Percentiles rank a stretch among this genome's conserved stretches.
Conservation (phyloP, 2,329 filamentous ascomycete genomes). For the Arthrinium phaeospermum region DNA sequence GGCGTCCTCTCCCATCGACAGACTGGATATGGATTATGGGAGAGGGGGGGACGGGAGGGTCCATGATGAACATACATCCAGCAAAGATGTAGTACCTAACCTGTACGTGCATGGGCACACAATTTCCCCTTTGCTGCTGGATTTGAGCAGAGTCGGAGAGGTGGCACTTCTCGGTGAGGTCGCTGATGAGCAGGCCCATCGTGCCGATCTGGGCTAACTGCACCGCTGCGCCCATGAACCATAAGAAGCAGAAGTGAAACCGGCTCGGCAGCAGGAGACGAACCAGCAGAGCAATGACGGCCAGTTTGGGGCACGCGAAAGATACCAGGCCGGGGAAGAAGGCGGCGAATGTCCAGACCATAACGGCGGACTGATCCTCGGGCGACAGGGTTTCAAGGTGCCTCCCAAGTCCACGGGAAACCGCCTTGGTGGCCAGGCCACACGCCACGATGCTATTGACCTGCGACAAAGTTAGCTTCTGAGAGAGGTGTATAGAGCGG, state of each 20-base stretch:
- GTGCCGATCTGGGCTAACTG: neutral
- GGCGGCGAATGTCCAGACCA: neutral
- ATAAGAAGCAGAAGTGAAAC: constrained; percentile 17
- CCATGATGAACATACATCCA: constrained; percentile 39
- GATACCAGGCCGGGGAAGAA: constrained; percentile 4
- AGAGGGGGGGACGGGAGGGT: neutral
- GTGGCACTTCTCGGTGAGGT: neutral
- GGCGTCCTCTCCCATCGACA: neutral
- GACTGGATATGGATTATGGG: neutral
- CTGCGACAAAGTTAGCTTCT: neutral
- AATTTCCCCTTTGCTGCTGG: neutral
- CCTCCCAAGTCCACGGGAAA: neutral
- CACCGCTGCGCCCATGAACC: neutral
- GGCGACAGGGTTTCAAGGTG: neutral
- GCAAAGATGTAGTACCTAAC: neutral
- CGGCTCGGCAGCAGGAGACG: constrained; percentile 15
- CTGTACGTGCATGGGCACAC: neutral
- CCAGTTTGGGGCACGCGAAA: constrained; percentile 4
- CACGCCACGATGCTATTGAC: neutral
- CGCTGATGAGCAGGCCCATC: constrained; percentile 4
- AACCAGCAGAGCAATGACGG: neutral
- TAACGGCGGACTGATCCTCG: neutral
- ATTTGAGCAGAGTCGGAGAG: neutral
- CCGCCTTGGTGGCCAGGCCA: neutral
- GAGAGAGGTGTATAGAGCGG: neutral